Conservation (phyloP, 2,329 filamentous ascomycete genomes). For the Cryphonectria nitschkei region DNA sequence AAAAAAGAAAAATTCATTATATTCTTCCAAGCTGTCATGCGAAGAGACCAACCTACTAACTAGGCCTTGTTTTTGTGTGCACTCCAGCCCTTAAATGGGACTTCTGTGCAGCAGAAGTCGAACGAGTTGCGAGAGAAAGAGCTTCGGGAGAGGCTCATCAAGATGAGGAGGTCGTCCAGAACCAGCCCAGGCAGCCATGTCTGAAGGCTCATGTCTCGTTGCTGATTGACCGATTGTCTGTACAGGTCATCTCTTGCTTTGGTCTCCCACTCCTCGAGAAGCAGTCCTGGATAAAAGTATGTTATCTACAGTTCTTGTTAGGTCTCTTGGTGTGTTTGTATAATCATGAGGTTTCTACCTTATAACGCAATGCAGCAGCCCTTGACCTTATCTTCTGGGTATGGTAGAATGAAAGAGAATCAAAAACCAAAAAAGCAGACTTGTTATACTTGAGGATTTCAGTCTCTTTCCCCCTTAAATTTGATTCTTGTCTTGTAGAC, state of each 20-base stretch:
- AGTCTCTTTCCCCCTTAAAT: no score
- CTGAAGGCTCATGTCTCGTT: conserved; percentile 51
- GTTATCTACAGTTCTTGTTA: neutral
- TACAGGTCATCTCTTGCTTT: neutral
- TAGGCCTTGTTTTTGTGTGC: conserved; percentile 32
- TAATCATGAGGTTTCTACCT: neutral
- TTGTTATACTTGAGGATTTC: neutral
- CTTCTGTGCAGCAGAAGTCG: conserved; percentile 46
- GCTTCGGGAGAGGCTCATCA: conserved; percentile 57
- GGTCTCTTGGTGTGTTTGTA: neutral
- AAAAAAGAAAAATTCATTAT: neutral
- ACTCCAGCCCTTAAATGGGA: conserved; percentile 33
- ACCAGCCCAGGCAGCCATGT: conserved; percentile 42
- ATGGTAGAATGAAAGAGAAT: neutral
- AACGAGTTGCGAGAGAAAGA: conserved; percentile 54
- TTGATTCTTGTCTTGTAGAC: no score
- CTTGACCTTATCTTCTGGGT: neutral
- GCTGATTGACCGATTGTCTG: conserved; percentile 23
- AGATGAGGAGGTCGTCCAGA: conserved; percentile 56
- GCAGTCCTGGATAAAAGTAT: neutral
- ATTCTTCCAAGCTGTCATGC: conserved; percentile 36
- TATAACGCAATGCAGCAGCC: neutral
- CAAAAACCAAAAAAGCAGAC: neutral
- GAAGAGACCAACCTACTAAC: conserved; percentile 34
- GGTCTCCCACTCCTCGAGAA: neutral